These are phyloP conservation scores for Gyrodon lividus DNA, from an alignment of 768 basidiomycete species.

Conservation along the genomic window DNA sequence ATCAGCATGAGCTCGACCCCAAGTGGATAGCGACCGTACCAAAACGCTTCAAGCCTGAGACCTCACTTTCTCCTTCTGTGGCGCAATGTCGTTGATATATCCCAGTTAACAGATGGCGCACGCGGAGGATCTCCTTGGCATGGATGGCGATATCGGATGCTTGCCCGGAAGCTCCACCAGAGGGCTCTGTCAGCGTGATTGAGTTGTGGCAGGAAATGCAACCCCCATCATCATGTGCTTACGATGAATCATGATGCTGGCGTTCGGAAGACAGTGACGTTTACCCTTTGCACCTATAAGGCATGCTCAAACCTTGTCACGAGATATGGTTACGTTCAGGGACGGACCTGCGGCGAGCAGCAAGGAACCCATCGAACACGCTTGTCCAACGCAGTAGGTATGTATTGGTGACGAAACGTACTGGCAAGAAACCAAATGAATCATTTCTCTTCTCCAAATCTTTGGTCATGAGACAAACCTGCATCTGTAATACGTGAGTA, in stretches of 20 bases:
- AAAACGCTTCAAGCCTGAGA: conserved; percentile 70
- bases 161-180: conserved; percentile 93
- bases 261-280: conserved; percentile 88
- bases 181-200: conserved; percentile 66
- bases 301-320: conserved; percentile 12
- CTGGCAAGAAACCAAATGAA: conserved; percentile 39
- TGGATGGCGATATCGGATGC: conserved; percentile 98
- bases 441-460: conserved; percentile 13
- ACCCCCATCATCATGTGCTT: conserved; percentile 24
- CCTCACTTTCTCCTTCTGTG: conserved; percentile 59
- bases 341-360: conserved; percentile 75
- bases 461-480: conserved; percentile 44
- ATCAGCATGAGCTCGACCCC: conserved; percentile 21
- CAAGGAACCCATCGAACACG: conserved; percentile 94
- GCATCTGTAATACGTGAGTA: conserved; percentile 52
- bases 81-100: conserved; percentile 90
- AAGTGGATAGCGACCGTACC: conserved; percentile 46
- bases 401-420: conserved; percentile 95
- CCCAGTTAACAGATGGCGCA: conserved; percentile 76
- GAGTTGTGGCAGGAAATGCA: conserved; percentile 4
- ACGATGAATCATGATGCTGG: conserved; percentile 99
- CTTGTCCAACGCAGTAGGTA: conserved; percentile 94
- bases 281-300: conserved; percentile 75
- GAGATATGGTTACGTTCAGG: conserved; percentile 4
- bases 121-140: conserved; percentile 92